Percentiles rank a stretch among this genome's conserved stretches.
Conservation (phyloP, 495 filamentous ascomycete species). For the Neurospora sp. region DNA sequence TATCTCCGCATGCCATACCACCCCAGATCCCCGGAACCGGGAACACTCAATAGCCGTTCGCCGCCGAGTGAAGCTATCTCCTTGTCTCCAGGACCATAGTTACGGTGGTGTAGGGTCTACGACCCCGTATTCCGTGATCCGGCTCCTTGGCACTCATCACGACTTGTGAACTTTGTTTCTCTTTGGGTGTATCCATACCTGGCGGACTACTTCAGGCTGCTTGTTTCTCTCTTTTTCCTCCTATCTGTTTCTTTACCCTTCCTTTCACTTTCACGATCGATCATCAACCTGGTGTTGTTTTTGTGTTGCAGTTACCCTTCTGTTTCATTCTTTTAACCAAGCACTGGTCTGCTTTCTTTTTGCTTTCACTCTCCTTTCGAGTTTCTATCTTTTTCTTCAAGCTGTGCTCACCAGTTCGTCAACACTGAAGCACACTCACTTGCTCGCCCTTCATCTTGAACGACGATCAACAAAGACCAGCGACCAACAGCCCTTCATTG, state of each 20-base stretch:
- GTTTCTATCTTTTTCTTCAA: slow-evolving; percentile 6
- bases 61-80: background rate
- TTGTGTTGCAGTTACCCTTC: slow-evolving; percentile 27
- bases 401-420: slow-evolving; percentile 7
- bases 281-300: slow-evolving; percentile 6
- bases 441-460: background rate
- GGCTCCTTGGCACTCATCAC: background rate
- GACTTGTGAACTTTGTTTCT: background rate
- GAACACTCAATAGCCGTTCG: slow-evolving; percentile 24
- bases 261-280: slow-evolving; percentile 2
- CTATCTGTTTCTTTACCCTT: slow-evolving; percentile 10
- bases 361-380: slow-evolving; percentile 32
- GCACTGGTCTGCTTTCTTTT: slow-evolving; percentile 41
- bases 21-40: slow-evolving; percentile 25
- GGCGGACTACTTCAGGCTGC: slow-evolving; percentile 3
- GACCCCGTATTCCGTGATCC: background rate
- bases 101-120: background rate
- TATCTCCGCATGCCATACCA: background rate
- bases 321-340: slow-evolving; percentile 22
- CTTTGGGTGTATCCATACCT: background rate
- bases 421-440: background rate
- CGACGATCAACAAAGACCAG: background rate
- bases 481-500: background rate
- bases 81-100: background rate
- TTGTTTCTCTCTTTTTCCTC: slow-evolving; percentile 18